phyloP scores from a whole-genome alignment of 1,284 basidiomycete genomes.

The Tremellales sp. region DNA sequence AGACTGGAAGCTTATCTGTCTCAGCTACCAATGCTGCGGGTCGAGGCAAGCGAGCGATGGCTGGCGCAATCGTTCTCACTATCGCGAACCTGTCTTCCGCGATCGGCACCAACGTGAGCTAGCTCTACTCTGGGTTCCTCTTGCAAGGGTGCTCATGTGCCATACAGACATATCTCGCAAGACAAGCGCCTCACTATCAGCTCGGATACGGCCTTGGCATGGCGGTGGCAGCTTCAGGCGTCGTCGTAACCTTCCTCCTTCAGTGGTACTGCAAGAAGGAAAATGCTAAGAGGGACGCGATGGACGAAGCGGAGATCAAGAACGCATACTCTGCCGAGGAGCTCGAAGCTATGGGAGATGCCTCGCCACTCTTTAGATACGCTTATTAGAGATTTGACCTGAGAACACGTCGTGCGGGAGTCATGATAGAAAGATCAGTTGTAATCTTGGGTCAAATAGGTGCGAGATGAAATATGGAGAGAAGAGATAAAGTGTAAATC shows the following conservation, averaged over 20 bases:
- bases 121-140: too few relatives aligned
- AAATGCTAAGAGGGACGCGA: background rate
- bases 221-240: slow-evolving; percentile 13
- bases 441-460: too few relatives aligned
- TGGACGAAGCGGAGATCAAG: too few relatives aligned
- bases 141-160: too few relatives aligned
- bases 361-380: background rate
- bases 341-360: slow-evolving; percentile 4
- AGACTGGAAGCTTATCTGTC: background rate
- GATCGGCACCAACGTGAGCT: slow-evolving; percentile 20
- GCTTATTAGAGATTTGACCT: background rate
- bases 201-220: slow-evolving; percentile 15
- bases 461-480: too few relatives aligned
- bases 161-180: slow-evolving; percentile 2
- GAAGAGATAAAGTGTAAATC: too few relatives aligned
- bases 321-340: background rate
- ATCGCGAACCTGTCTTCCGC: slow-evolving; percentile 15
- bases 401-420: too few relatives aligned
- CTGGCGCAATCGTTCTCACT: slow-evolving; percentile 17
- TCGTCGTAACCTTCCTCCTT: slow-evolving; percentile 6
- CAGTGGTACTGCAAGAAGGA: slow-evolving; percentile 2
- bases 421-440: too few relatives aligned
- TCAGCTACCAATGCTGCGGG: slow-evolving; percentile 17
- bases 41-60: slow-evolving; percentile 19
- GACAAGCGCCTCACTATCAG: slow-evolving; percentile 6